These are phyloP conservation scores for Trichoderma aggressivum DNA, from an alignment of 2,329 filamentous ascomycete genomes.

Conservation along the genomic window DNA sequence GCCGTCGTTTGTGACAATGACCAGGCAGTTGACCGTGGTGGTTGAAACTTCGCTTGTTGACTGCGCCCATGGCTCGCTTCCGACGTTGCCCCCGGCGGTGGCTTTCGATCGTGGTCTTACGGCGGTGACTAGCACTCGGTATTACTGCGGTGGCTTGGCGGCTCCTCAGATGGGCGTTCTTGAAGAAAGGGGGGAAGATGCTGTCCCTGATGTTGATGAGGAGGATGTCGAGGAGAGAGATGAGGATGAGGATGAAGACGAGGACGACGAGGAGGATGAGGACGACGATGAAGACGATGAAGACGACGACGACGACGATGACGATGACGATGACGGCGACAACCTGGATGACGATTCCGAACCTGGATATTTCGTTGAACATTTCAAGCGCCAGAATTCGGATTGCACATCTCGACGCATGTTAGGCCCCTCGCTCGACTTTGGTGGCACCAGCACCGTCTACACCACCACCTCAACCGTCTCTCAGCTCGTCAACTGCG, in stretches of 20 bases:
- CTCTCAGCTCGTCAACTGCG: conserved; percentile 28
- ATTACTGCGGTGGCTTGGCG: not conserved
- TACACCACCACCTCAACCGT: conserved; percentile 28
- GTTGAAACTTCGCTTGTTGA: not conserved
- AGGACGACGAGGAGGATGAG: not conserved
- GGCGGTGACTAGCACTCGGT: not conserved
- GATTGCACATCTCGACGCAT: conserved; percentile 21
- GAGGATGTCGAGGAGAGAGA: not conserved
- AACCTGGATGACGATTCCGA: not conserved
- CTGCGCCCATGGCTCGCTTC: not conserved
- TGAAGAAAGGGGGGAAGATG: not conserved
- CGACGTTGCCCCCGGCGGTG: not conserved
- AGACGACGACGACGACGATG: not conserved
- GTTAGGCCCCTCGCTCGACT: not conserved
- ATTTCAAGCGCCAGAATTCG: not conserved
- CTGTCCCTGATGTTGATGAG: not conserved
- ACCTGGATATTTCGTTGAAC: not conserved
- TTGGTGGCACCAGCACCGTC: conserved; percentile 21
- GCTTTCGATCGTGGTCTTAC: not conserved
- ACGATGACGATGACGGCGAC: not conserved
- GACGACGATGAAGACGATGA: not conserved
- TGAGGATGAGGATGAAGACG: not conserved
- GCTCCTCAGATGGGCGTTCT: not conserved
- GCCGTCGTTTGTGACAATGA: not conserved
- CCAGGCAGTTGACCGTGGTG: not conserved